A percentile compares a stretch with the other conserved stretches of the same genome.
phyloP scores from a whole-genome alignment of 225 moss, liverwort and hornwort genomes.

The Asterella californica region DNA sequence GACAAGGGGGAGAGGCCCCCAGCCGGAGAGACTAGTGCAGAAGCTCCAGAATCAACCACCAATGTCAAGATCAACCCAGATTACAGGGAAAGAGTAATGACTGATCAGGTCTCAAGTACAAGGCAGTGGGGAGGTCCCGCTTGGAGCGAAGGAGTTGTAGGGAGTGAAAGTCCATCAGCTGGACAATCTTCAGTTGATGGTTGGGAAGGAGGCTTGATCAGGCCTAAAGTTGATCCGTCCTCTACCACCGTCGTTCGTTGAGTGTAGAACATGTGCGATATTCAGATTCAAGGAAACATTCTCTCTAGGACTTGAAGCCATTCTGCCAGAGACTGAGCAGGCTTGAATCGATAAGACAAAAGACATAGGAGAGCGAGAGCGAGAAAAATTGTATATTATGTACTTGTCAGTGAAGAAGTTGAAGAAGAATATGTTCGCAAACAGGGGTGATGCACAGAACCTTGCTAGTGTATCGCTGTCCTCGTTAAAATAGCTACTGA shows the following conservation, averaged over 20 bases:
- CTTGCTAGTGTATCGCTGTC: too few species aligned
- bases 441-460: too few species aligned
- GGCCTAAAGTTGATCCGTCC: not conserved
- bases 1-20: slow-evolving; percentile 2
- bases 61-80: not conserved
- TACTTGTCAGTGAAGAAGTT: not conserved
- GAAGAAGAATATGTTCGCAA: not conserved
- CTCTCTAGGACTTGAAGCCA: slow-evolving; percentile 7
- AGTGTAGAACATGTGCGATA: not conserved
- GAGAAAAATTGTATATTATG: too few species aligned
- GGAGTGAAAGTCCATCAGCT: too few species aligned
- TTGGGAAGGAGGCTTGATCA: slow-evolving; percentile 21
- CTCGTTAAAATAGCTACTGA: too few species aligned
- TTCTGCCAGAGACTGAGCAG: too few species aligned
- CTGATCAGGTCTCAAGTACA: too few species aligned
- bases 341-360: not conserved
- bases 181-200: too few species aligned
- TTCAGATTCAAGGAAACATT: not conserved
- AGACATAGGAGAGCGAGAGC: too few species aligned
- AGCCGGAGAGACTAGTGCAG: slow-evolving; percentile 9
- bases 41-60: slow-evolving; percentile 21
- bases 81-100: slow-evolving; percentile 29
- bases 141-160: too few species aligned
- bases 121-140: too few species aligned
- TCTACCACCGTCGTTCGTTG: not conserved